Base-by-base conservation (phyloP, 495 filamentous ascomycete genomes). In the Aspergillus nidulans region DNA sequence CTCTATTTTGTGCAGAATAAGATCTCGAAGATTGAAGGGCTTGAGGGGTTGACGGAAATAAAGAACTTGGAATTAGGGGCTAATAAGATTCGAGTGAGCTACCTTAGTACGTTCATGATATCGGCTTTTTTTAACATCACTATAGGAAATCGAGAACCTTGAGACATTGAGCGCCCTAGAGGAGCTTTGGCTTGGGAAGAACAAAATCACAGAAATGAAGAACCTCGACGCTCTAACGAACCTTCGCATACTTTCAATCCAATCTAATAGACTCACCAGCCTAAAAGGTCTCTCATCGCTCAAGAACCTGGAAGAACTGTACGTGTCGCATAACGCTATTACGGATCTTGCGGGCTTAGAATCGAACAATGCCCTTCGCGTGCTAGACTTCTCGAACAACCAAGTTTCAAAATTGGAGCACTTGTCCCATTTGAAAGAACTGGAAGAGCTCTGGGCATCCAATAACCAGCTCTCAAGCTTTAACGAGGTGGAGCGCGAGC, bases 241-340 rank as follows among this genome's bases (percentile, higher is more conserved):
- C 70, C 85, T 99, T 52, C 85, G 84, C 57, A 89, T 97, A 59
- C 85, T 99, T 48, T 94, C 89, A 60, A 95, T 99, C 63, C 95
- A 99, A 75, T 95, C 92, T 36, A 99, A 99, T 73, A 89, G 94
- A 32, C 88, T 99, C 57, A 87, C 86, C 50, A 79, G 81, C 55
- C 84, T 99, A 49, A 75, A 82, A 34, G 90, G 90, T 46, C 81
- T 99, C 19, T 77, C 80, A 13, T 69, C 77, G 20, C 85, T 92
- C 3, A 75, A 81, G n/a, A 81, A 85, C 42, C 85, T 99, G 5
- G 90, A 97, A 75, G 94, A 99, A 68, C 79, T 99, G 44, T 96
- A 99, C 76, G 87, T 97, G 65, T 95, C 92, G n/a, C 90, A 99
- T 76, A 99, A 99, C 68, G 83, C 83, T n/a, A 76, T 99, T 39